Evolutionary conservation across 2,329 filamentous ascomycete genomes (phyloP), one percentile per base, ranked within the genome.

Genomic region (Penicillium sp.): DNA sequence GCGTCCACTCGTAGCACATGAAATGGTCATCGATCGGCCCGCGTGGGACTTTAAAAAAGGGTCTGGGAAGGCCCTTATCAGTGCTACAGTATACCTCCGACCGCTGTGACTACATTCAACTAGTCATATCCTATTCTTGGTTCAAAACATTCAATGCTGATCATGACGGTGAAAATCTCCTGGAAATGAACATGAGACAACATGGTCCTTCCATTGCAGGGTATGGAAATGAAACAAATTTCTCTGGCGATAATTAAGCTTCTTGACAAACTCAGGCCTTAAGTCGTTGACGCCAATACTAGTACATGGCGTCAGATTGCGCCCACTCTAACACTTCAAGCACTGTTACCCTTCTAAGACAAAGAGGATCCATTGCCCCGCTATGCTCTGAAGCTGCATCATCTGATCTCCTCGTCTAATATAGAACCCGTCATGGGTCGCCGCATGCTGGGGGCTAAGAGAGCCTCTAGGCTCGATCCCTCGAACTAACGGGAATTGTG

Each of bases 11-110:
- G 26, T 8, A 29, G n/a, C 9, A 23, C 23, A 31, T 40, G 45
- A 4, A 49, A 44, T 52, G 44, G 47, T 54, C 51, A 57, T 51
- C 55, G 44, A 55, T 57, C 44, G 51, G 26, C 33, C 52, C 45
- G 51, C 49, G 54, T 50, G 52, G 54, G 54, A 44, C 54, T 42
- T 11, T 18, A 18, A 27, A 27, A 31, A 45, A 45, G 43, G 43
- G 37, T 40, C 37, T 20, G 18, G 37, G 7, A n/a, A n/a, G n/a
- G n/a, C n/a, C 37, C 43, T 45, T 45, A 45, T 45, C 43, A 45
- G 43, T 6, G 9, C 43, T 11, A n/a, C n/a, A n/a, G n/a, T n/a
- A 44, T 37, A 37, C 33, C 12, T 18, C 37, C 18, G 18, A 40
- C 22, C 18, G 9, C 37, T 12, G 37, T 40, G 37, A 40, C 37